Evolutionary conservation across 345 rosid species (phyloP), one percentile per base, ranked within the genome.

Genomic region (Pelargonium nanum): DNA sequence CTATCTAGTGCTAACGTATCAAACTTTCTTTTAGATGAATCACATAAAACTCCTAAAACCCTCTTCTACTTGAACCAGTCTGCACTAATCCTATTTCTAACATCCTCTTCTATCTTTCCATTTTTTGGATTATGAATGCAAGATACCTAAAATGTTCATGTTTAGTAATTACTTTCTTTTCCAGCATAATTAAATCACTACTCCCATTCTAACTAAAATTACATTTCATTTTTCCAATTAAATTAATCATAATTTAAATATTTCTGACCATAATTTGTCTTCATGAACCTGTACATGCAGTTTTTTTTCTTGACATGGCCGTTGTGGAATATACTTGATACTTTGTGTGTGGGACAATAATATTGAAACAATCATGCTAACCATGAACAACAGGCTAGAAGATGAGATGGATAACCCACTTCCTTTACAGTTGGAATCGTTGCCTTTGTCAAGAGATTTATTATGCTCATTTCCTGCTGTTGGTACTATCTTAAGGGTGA

Each of bases 401-500:
- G 80, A 78, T 64, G 85, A 86, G 71, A 71, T 65, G 72, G 67
- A 70, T 23, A 68, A 65, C n/a, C 73, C 65, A 48, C 79, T 83
- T 65, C 81, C 87, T 60, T 64, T 86, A 30, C 78, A 68, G 19
- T 52, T 73, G 65, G 93, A 81, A 65, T 71, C 85, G 17, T 52
- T 56, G 53, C 74, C 80, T 57, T 63, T 78, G 70, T 72, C 91
- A 16, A 84, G 82, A 78, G 89, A 85, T 32, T 1, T 71, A 53
- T 69, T 87, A 19, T 70, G 70, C 71, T 71, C 80, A 53, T 82
- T 93, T 76, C 97, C 97, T 30, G 68, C 84, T 9, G 80, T 78
- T 71, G 99, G 99, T 70, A 84, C 88, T 28, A 60, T 89, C 66
- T 70, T 89, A 69, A 77, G 82, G 72, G 80, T 93, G 64, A 53